Base-by-base conservation (phyloP, 768 basidiomycete genomes). In the Termitomyces sp. region DNA sequence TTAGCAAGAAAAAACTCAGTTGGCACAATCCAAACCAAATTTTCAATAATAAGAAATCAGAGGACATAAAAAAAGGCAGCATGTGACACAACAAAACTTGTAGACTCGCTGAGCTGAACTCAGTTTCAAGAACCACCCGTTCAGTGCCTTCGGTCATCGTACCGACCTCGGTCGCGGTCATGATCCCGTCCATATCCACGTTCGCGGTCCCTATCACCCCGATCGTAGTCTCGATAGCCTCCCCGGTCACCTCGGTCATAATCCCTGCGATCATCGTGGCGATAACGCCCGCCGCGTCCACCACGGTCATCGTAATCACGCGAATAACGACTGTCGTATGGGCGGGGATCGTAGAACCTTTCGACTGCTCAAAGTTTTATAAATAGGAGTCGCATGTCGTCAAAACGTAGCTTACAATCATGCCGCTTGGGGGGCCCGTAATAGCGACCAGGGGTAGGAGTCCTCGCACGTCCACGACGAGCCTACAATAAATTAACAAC, bases 391-490 rank as follows among this genome's bases (percentile, higher is more conserved):
- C 20, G 42, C 3, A 34, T 54, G 41, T 22, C 53, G 27, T 42
- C 2, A n/a, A n/a, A 31, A 61, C 30, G 58, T 64, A 37, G 72
- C 81, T 59, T 65, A 87, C 88, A 71, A 61, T 88, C 87, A 59
- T 77, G 75, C 41, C 91, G 82, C 76, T 95, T 94, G 46, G 94
- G 92, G 49, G 94, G 93, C 0, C 94, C 95, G 62, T 91, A 93
- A 81, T 99, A 99, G 55, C 89, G 78, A 30, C 96, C 96, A 3
- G 96, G 96, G 6, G 96, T 99, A 3, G 96, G 91, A 13, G 93
- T 91, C 63, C 93, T 81, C 18, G 93, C 93, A 61, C 93, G 88
- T 57, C 89, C 93, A 64, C 93, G 88, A 53, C 93, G 89, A 63
- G 93, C 93, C 92, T 93, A 57, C 22, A 27, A 44, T 22, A 65